phyloP scores from a whole-genome alignment of 2,329 filamentous ascomycete genomes.

The Pseudogymnoascus sp. region DNA sequence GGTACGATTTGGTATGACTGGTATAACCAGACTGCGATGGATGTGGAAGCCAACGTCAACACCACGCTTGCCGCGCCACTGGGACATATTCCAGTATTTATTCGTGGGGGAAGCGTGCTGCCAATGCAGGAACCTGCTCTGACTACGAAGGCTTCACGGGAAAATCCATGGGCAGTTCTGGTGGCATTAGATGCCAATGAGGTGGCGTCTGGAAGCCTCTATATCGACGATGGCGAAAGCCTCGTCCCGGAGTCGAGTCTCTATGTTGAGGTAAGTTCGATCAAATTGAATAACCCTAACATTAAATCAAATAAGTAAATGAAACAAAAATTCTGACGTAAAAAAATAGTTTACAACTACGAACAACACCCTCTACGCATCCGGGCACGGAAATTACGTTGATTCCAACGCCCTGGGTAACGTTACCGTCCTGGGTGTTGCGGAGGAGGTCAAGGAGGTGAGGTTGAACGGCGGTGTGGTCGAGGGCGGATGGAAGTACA shows the following conservation, averaged over 20 bases:
- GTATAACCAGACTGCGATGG: conserved; percentile 58
- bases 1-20: conserved; percentile 69
- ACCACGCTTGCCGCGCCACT: conserved; percentile 53
- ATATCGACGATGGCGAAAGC: conserved; percentile 70
- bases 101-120: conserved; percentile 61
- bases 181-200: conserved; percentile 50
- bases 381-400: conserved; percentile 44
- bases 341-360: conserved; percentile 35
- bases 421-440: conserved; percentile 55
- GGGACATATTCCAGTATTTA: conserved; percentile 62
- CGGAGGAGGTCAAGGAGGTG: conserved; percentile 36
- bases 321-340: too few species aligned
- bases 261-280: conserved; percentile 35
- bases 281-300: neutral
- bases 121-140: conserved; percentile 61
- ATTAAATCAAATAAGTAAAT: too few species aligned
- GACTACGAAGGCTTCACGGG: conserved; percentile 56
- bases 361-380: conserved; percentile 37
- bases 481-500: conserved; percentile 39
- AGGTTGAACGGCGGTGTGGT: conserved; percentile 44
- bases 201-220: conserved; percentile 53
- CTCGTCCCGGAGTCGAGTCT: conserved; percentile 48
- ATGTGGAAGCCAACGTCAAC: conserved; percentile 45
- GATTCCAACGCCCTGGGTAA: conserved; percentile 53
- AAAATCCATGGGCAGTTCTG: conserved; percentile 60